phyloP scores from a whole-genome alignment of 345 rosid genomes.

The Physaria fendleri region DNA sequence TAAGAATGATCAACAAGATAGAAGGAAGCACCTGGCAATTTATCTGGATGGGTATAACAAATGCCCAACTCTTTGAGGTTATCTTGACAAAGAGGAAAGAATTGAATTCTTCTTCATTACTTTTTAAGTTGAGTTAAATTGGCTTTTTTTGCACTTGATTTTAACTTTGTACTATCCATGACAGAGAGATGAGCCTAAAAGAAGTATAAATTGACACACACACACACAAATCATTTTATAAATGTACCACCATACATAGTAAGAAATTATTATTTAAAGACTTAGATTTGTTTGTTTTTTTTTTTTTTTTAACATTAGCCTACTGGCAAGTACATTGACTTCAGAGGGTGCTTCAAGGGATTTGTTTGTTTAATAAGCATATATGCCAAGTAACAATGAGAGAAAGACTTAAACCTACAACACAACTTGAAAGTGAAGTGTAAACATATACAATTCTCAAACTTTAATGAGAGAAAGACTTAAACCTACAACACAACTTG shows the following conservation, averaged over 20 bases:
- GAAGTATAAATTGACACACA: too few species aligned
- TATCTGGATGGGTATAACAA: conserved; percentile 96
- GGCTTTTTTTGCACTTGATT: conserved; percentile 25
- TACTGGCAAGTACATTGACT: too few species aligned
- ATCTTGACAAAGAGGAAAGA: conserved; percentile 50
- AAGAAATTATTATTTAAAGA: background rate
- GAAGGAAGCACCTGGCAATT: conserved; percentile 70
- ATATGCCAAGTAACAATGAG: conserved; percentile 25
- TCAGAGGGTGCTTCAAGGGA: too few species aligned
- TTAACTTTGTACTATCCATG: conserved; percentile 26
- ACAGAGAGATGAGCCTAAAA: background rate
- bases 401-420: conserved; percentile 24
- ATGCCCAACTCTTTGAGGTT: conserved; percentile 52
- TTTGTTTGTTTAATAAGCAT: too few species aligned
- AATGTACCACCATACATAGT: background rate
- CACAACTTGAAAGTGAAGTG: conserved; percentile 25
- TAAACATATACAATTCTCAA: too few species aligned
- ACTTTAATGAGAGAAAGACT: conserved; percentile 16
- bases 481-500: conserved; percentile 28
- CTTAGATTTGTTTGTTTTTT: too few species aligned
- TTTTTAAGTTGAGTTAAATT: conserved; percentile 32
- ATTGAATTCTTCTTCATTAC: conserved; percentile 45
- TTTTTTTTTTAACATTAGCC: too few species aligned
- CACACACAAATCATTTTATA: too few species aligned
- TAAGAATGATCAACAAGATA: background rate